These are phyloP conservation scores for Candida cerambycidarum DNA, from an alignment of 805 yeast genomes.

Conservation along the genomic window DNA sequence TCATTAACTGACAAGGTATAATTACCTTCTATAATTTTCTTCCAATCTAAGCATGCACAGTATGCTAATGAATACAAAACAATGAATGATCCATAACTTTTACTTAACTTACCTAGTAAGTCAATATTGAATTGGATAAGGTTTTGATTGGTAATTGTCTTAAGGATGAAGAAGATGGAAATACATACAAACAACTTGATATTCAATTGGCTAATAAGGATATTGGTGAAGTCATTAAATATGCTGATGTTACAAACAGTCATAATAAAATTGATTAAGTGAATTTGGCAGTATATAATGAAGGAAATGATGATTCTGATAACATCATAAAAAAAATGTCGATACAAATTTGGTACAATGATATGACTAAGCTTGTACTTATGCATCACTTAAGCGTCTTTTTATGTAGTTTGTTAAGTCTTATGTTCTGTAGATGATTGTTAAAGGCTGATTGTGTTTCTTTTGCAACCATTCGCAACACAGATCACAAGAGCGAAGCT, in stretches of 20 bases:
- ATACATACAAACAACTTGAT: too few species aligned
- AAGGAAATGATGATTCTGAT: not conserved
- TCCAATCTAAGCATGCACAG: not conserved
- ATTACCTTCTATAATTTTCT: not conserved
- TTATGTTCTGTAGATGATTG: not conserved
- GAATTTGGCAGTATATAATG: not conserved
- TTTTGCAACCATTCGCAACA: conserved; percentile 1
- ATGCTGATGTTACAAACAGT: not conserved
- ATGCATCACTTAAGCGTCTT: too few species aligned
- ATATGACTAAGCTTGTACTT: too few species aligned
- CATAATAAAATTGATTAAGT: not conserved
- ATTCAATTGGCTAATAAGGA: too few species aligned
- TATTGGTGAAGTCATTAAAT: too few species aligned
- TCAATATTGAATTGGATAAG: not conserved
- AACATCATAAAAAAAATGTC: not conserved
- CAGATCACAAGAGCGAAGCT: not conserved
- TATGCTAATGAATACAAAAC: not conserved
- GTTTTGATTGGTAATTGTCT: not conserved
- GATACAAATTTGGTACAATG: not conserved
- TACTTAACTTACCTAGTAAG: not conserved
- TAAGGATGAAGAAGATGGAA: too few species aligned
- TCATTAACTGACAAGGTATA: not conserved
- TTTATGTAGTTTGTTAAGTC: too few species aligned
- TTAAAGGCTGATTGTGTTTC: too few species aligned
- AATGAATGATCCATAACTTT: not conserved